Evolutionary conservation across 2,329 filamentous ascomycete species (phyloP), one percentile per base, ranked within the genome.

Genomic region (Botrytis sinoallii): DNA sequence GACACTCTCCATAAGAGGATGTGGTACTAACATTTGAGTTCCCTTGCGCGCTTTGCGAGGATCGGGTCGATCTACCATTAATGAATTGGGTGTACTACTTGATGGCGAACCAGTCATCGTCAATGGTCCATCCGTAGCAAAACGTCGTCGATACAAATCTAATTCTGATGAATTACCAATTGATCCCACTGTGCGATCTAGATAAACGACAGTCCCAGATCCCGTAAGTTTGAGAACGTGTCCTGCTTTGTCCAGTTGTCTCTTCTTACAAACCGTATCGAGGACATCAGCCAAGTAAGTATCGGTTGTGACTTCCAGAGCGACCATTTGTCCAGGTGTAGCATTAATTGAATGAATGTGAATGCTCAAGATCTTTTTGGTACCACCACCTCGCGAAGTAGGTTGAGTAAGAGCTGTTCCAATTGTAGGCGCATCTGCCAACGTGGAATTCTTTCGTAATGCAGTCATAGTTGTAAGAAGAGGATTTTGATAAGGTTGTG

Each of bases 221-320:
- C 90, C 89, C 0, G 91, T 90, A 18, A 95, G 87, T 82, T 93
- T 94, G 76, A 97, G 87, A 8, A 95, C 91, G 80, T 94, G 93
- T 73, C 91, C 89, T 29, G 88, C 91, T 84, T 94, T 94, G 81
- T 96, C 93, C 0, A 96, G 85, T 74, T 93, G 90, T 61, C 94
- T 87, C 82, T 93, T 93, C 60, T 90, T 88, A 81, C 93, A 96
- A 3, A 93, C 91, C 76, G 90, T 86, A 79, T 95, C 93, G 70
- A 95, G 89, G 42, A 96, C 89, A 81, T 96, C 93, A 61, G 92
- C 92, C 63, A 96, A 88, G 81, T 95, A 96, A 44, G 91, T 95
- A 77, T 95, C 92, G 0, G 92, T 94, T 0, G 92, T 95, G 64
- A 93, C 92, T 75, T 93, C 90, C 29, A 95, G 84, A 1, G 90